Evolutionary conservation across 305 asterid species (phyloP), one percentile per base, ranked within the genome.

Genomic region (Fraxinus velutina): DNA sequence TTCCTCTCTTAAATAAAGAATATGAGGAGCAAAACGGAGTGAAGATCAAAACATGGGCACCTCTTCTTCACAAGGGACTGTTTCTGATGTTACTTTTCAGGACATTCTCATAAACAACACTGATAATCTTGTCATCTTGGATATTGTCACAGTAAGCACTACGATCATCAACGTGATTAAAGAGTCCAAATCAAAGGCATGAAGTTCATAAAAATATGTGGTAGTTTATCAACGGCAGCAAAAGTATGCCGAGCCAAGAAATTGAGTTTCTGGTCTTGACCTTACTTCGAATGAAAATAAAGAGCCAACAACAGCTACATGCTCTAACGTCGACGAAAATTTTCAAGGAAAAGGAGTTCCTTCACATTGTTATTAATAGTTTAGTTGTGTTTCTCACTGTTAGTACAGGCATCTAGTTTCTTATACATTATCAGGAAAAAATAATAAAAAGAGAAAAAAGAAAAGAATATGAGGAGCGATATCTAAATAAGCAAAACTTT

Each of bases 21-120:
- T 27, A 24, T 10, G 73, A 64, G 34, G 34, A 24, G 73, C 73
- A 34, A 5, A 87, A 82, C 13, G 83, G 89, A 24, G 82, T 82
- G 39, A 82, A 84, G 33, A 76, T 87, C 6, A 87, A 87, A 79
- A 82, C 89, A 27, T 80, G 83, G 86, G 81, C 84, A 19, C 66
- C 77, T 24, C 72, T 44, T 82, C 88, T n/a, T 80, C 44, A 13
- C 70, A 70, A 21, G 80, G 86, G n/a, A 47, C 68, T 21, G 88
- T 79, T 52, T 71, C 83, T 0, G 78, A 85, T 75, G 75, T 87
- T 36, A 74, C 79, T 19, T 87, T 76, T 72, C 57, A 80, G 15
- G 76, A 87, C 82, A 73, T 87, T 22, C 34, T 60, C 27, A 50
- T 82, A 37, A 22, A 78, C 15, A 42, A 82, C 24, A 87, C 83